Evolutionary conservation across 2,329 filamentous ascomycete genomes (phyloP).

Genomic region (Fusarium hainanense): DNA sequence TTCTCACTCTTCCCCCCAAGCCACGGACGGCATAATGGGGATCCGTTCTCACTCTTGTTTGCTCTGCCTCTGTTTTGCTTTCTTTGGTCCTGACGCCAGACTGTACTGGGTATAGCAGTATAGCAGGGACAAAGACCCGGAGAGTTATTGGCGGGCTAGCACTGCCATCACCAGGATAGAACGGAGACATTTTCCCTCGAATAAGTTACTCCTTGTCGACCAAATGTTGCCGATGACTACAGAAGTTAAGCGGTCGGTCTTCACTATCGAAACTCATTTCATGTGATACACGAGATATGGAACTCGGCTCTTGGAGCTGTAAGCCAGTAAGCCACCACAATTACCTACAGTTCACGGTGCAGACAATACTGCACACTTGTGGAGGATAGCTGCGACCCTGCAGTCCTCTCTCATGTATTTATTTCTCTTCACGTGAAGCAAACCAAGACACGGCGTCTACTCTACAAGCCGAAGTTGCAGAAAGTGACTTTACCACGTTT

Average conservation of each 20-base stretch:
- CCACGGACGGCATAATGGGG: conserved; percentile 36
- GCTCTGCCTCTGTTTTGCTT: neutral
- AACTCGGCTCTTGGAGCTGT: neutral
- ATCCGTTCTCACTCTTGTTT: conserved; percentile 21
- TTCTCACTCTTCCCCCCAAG: conserved; percentile 45
- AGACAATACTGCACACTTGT: conserved; percentile 16
- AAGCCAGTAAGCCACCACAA: conserved; percentile 11
- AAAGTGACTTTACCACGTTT: neutral
- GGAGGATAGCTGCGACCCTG: conserved; percentile 16
- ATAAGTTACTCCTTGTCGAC: neutral
- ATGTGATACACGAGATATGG: neutral
- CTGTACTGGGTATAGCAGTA: conserved; percentile 6
- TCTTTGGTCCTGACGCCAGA: conserved; percentile 2
- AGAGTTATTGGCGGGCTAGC: conserved; percentile 22
- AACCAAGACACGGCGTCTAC: conserved; percentile 20
- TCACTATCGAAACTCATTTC: neutral
- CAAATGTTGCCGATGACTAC: conserved; percentile 14
- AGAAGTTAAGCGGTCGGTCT: neutral
- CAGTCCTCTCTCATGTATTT: conserved; percentile 9
- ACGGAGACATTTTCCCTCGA: conserved; percentile 17
- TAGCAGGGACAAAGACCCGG: neutral
- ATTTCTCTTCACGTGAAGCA: conserved; percentile 29
- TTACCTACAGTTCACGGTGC: neutral
- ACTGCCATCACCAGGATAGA: conserved; percentile 33
- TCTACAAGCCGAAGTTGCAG: conserved; percentile 2